These are phyloP conservation scores for Gracilaria domingensis DNA, from an alignment of 23 red algal species.

Conservation along the genomic window DNA sequence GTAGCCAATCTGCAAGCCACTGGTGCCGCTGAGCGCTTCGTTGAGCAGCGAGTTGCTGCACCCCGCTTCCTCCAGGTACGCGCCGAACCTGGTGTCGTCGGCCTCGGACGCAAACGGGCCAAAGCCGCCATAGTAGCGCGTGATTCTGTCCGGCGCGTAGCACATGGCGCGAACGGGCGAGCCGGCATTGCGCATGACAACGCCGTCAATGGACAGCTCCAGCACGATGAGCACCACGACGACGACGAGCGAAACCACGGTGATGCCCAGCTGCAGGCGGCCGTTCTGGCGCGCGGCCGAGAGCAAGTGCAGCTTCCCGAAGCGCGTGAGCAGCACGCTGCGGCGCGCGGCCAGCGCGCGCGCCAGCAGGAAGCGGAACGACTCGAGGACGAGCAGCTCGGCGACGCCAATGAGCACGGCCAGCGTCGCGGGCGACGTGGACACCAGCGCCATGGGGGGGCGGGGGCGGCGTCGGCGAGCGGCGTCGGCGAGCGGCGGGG, in stretches of 20 bases:
- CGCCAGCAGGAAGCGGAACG: not conserved
- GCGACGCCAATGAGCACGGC: conserved; percentile 11
- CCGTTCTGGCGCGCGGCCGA: not conserved
- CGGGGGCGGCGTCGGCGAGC: too few species aligned
- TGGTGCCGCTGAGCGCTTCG: not conserved
- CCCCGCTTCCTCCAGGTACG: not conserved
- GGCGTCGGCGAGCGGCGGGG: too few species aligned
- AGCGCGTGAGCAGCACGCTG: not conserved
- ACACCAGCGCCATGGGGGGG: not conserved
- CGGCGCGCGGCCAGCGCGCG: not conserved
- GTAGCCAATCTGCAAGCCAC: not conserved
- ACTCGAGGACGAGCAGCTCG: conserved; percentile 10
- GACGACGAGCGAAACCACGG: not conserved
- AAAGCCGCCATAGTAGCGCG: not conserved
- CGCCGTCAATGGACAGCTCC: conserved; percentile 11
- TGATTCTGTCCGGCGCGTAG: not conserved
- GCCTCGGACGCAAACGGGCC: not conserved
- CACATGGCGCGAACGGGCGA: conserved; percentile 1
- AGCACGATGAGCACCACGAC: conserved; percentile 6
- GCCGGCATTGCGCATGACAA: not conserved
- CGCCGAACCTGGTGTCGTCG: not conserved
- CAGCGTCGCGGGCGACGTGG: not conserved
- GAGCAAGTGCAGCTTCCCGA: not conserved
- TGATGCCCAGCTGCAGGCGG: not conserved
- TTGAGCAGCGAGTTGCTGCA: not conserved